Conservation (phyloP, 2,329 filamentous ascomycete species). For the Talaromyces sp. region DNA sequence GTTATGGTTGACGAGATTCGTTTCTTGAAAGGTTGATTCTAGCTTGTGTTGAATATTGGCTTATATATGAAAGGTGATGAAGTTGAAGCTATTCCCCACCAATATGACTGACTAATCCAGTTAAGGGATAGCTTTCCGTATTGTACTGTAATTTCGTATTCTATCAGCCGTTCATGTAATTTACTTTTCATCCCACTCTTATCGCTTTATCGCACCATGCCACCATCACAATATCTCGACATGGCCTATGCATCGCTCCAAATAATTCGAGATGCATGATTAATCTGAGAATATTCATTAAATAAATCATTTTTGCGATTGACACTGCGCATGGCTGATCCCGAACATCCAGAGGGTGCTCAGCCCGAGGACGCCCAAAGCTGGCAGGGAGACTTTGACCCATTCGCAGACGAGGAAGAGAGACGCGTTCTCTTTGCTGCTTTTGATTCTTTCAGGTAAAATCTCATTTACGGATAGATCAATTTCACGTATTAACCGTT, state of each 20-base stretch:
- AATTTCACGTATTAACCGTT: background rate
- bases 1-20: background rate
- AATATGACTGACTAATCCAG: background rate
- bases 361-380: conserved; percentile 17
- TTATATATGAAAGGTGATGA: background rate
- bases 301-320: conserved; percentile 15
- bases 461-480: conserved; percentile 37
- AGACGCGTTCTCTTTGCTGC: conserved; percentile 73
- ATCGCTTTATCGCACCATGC: background rate
- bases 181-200: conserved; percentile 7
- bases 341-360: background rate
- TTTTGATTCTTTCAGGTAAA: conserved; percentile 81
- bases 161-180: background rate
- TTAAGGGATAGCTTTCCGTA: background rate
- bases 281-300: background rate
- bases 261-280: background rate
- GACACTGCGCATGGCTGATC: background rate
- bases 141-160: background rate
- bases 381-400: conserved; percentile 63
- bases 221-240: background rate
- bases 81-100: background rate
- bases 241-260: background rate
- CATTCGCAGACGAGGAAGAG: conserved; percentile 74
- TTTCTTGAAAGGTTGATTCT: background rate
- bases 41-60: background rate